A percentile compares a stretch with the other conserved stretches of the same genome.
These are phyloP conservation scores for Pythium dissotocum DNA, from an alignment of 352 stramenopile genomes.

Conservation along the genomic window DNA sequence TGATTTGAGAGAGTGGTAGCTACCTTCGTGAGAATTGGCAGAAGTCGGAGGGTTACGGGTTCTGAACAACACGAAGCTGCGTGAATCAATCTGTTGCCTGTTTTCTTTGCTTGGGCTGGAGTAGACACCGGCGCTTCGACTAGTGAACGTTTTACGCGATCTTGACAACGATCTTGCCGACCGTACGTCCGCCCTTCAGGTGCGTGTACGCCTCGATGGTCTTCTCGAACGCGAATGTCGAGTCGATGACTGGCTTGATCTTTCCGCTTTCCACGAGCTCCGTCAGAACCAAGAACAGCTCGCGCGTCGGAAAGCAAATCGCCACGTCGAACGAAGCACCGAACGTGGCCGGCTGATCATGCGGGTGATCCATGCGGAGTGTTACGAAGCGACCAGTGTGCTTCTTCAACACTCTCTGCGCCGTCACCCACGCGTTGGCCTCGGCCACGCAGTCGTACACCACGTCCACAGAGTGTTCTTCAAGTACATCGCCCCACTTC, in stretches of 20 bases:
- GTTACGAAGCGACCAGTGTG: slow-evolving; percentile 41
- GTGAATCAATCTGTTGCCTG: too few species aligned
- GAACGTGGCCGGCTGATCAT: slow-evolving; percentile 44
- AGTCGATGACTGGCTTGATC: slow-evolving; percentile 27
- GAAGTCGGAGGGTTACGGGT: too few species aligned
- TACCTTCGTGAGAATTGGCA: too few species aligned
- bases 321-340: slow-evolving; percentile 44
- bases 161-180: slow-evolving; percentile 26
- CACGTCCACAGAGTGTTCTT: background rate
- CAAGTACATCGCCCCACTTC: slow-evolving; percentile 11
- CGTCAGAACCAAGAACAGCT: slow-evolving; percentile 15
- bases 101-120: too few species aligned
- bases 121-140: too few species aligned
- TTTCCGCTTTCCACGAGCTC: slow-evolving; percentile 30
- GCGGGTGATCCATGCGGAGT: slow-evolving; percentile 31
- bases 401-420: slow-evolving; percentile 40
- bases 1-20: too few species aligned
- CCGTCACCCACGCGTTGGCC: slow-evolving; percentile 33
- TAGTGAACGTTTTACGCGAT: background rate
- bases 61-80: too few species aligned
- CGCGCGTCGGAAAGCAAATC: background rate
- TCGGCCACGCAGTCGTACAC: slow-evolving; percentile 10
- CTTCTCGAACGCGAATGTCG: slow-evolving; percentile 34
- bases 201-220: slow-evolving; percentile 32
- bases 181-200: slow-evolving; percentile 38